Base-by-base conservation (phyloP, 2,329 filamentous ascomycete genomes). In the Diplodia scrobiculata region DNA sequence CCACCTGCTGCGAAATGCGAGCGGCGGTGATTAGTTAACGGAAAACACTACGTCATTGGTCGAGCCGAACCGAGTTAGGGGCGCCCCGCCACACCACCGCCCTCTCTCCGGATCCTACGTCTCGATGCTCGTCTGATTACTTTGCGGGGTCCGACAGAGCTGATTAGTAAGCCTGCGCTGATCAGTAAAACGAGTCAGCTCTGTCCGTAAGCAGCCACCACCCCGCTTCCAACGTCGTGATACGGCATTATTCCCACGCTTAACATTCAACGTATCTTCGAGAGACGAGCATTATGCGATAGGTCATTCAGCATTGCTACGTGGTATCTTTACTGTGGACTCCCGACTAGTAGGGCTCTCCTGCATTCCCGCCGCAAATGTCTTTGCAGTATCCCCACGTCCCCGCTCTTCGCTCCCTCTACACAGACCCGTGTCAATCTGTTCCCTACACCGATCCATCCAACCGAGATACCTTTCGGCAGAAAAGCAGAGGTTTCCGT, bases 1-100 rank as follows among this genome's bases (percentile, higher is more conserved):
- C 55, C 38, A 60, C 55, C 7, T 60, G 55, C 55, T 60, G 55
- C 45, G 55, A 60, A 60, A 60, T 54, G 36, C 34, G 34, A 32
- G 38, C 38, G 38, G 55, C 25, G 38, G 17, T 10, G 41, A 47
- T 48, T 27, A 60, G 38, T 32, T 17, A 19, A 47, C 29, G 17
- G 38, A 11, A 13, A 9, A 0, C 25, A 11, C 29, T 47, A 47
- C 55, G 55, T 60, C 55, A 60, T 17, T 47, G 55, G 38, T 19
- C 25, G 25, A 25, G 25, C 25, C 14, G 38, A 32, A 11, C 25
- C 36, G 38, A 47, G 55, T 47, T 25, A 47, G 55, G 21, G 5
- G 14, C 25, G 38, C 17, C 38, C 55, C 38, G 21, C 38, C 14
- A 47, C 21, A 60, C 38, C 38, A 9, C 17, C 14, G 17, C 9